Base-by-base conservation (phyloP, 768 basidiomycete genomes). In the Russula dissimulans region DNA sequence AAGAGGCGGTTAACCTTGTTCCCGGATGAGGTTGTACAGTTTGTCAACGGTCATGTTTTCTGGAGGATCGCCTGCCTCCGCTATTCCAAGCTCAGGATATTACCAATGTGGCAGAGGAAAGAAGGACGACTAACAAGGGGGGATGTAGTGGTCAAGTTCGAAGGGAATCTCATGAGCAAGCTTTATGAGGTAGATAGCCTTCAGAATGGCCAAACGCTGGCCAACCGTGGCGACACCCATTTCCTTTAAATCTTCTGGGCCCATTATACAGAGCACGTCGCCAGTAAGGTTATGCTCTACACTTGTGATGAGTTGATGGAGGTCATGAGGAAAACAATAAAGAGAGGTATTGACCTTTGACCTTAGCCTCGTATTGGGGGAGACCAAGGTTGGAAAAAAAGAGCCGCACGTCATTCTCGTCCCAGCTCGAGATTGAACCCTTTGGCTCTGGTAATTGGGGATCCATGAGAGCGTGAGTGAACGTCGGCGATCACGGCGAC, bases 231-330 rank as follows among this genome's bases (percentile, higher is more conserved):
- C 70, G 45, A 99, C 81, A 8, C 97, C 97, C 57, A 97, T 76
- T 45, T 89, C 85, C 72, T 89, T 91, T 65, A 99, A 81, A 1
- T 82, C 74, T 26, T 94, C 89, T n/a, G 84, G 79, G 70, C 93
- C 89, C 50, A 97, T 79, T 67, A 89, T 76, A 63, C 87, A 84
- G 7, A 99, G 80, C 2, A 91, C 84, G 64, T 97, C 94, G 57
- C 97, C 97, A 17, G 87, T 87, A 65, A 99, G 91, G 63, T 83
- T 87, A 72, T 99, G 89, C 70, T 94, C 95, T 95, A 69, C 44
- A 39, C 47, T 39, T 64, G 46, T 26, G 31, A 54, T 63, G 54
- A 59, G 58, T 45, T 43, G 42, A 54, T 48, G 26, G 52, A 54
- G 10, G 45, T 18, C 32, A 55, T 43, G 42, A 45, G 39, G 56